phyloP scores from a whole-genome alignment of 306 rosid genomes.

The Cajanus cajan region DNA sequence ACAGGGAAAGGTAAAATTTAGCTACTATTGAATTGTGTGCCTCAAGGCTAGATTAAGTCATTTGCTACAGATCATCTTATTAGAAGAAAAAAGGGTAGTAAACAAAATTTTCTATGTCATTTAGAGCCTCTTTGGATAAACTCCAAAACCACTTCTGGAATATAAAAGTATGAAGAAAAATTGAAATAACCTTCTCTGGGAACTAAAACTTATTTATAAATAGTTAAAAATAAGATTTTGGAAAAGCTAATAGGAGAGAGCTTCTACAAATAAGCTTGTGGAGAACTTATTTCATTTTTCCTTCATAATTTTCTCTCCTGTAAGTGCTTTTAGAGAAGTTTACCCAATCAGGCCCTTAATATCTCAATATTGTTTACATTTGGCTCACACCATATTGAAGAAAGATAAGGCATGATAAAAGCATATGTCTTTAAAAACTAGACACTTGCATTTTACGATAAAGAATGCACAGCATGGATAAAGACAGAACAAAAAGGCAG shows the following conservation, averaged over 20 bases:
- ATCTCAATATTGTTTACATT: constrained; percentile 8
- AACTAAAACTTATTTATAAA: too few species aligned
- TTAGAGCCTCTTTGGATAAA: too few species aligned
- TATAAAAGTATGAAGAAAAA: too few species aligned
- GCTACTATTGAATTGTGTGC: not conserved
- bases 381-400: not conserved
- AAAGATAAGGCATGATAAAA: not conserved
- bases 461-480: not conserved
- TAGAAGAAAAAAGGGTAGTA: constrained; percentile 1
- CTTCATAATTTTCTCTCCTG: too few species aligned
- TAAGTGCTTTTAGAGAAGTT: too few species aligned
- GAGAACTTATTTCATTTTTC: too few species aligned
- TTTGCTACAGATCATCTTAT: constrained; percentile 6
- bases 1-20: constrained; percentile 22
- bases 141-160: too few species aligned
- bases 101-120: not conserved
- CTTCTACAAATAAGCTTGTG: too few species aligned
- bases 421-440: not conserved
- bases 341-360: too few species aligned
- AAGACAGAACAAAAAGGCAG: not conserved
- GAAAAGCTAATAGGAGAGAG: too few species aligned
- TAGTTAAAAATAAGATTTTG: too few species aligned
- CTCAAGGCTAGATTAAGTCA: constrained; percentile 2
- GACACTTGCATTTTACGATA: constrained; percentile 5
- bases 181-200: too few species aligned